Percentiles rank a stretch among this genome's conserved stretches.
phyloP scores from a whole-genome alignment of 495 filamentous ascomycete species.

The Podospora anserina region DNA sequence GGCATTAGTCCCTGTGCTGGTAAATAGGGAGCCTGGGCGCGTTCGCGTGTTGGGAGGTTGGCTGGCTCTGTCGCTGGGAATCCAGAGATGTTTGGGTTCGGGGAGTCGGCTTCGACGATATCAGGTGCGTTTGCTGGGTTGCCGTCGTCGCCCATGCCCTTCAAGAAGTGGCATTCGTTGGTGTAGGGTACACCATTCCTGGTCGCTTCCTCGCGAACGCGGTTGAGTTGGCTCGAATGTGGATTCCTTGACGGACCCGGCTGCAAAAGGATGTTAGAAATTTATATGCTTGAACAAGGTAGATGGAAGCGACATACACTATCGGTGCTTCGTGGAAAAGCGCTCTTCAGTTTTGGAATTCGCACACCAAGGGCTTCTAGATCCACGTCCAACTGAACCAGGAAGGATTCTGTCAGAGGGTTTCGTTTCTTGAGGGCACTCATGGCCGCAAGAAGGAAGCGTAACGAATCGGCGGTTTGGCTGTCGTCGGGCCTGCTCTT shows the following conservation, averaged over 20 bases:
- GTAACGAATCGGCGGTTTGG: slow-evolving; percentile 74
- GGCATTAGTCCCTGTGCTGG: slow-evolving; percentile 31
- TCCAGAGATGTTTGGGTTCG: slow-evolving; percentile 16
- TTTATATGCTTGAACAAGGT: slow-evolving; percentile 2
- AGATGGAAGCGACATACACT: slow-evolving; percentile 38
- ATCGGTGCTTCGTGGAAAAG: slow-evolving; percentile 49
- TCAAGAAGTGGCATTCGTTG: slow-evolving; percentile 37
- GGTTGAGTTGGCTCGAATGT: slow-evolving; percentile 1
- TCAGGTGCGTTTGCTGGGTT: slow-evolving; percentile 31
- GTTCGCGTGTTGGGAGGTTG: slow-evolving; percentile 31
- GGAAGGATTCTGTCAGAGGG: slow-evolving; percentile 90
- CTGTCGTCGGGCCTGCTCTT: slow-evolving; percentile 84
- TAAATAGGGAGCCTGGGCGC: slow-evolving; percentile 27
- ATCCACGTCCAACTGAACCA: slow-evolving; percentile 91
- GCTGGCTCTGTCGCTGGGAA: slow-evolving; percentile 27
- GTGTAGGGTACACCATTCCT: slow-evolving; percentile 20
- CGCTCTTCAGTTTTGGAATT: slow-evolving; percentile 51
- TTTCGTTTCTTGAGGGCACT: slow-evolving; percentile 83
- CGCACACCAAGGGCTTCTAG: slow-evolving; percentile 62
- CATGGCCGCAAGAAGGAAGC: slow-evolving; percentile 87
- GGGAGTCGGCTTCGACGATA: slow-evolving; percentile 25
- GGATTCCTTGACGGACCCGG: slow-evolving; percentile 13
- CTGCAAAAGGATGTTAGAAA: slow-evolving; percentile 1
- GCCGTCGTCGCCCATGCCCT: slow-evolving; percentile 31
- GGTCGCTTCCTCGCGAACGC: not conserved